Evolutionary conservation across 148 eudicot species (phyloP).

Genomic region (Persicaria maculosa): DNA sequence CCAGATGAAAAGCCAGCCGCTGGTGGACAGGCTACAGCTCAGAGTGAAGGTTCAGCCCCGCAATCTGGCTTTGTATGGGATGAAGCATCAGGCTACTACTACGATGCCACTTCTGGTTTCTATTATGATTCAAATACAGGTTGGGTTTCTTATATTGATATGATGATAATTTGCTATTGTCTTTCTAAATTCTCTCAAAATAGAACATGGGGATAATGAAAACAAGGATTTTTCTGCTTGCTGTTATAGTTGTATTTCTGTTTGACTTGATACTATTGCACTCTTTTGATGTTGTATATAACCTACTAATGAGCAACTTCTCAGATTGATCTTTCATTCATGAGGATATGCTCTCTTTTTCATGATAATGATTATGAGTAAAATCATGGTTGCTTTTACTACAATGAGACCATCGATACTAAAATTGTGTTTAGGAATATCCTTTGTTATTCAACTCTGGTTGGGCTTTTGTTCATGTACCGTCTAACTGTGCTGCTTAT

Average conservation of each 20-base stretch:
- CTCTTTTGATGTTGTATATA: neutral
- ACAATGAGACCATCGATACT: too few species aligned
- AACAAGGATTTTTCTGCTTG: neutral
- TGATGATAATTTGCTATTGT: neutral
- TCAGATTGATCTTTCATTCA: neutral
- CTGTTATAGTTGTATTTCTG: neutral
- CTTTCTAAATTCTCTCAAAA: neutral
- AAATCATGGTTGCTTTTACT: neutral
- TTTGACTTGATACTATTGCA: neutral
- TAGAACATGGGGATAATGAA: neutral
- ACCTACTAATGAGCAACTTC: neutral
- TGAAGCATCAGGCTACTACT: constrained; percentile 96
- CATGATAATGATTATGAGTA: neutral
- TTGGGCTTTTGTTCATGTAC: neutral
- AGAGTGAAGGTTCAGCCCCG: constrained; percentile 59
- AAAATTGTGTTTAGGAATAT: too few species aligned
- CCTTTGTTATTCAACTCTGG: neutral
- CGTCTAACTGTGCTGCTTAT: neutral
- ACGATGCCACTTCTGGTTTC: constrained; percentile 93
- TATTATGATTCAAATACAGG: constrained; percentile 97
- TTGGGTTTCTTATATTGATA: neutral
- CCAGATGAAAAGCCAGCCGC: constrained; percentile 68
- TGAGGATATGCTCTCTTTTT: neutral
- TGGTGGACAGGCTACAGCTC: constrained; percentile 40
- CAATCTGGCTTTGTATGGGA: constrained; percentile 99